These are phyloP conservation scores for Talaromyces thailandensis DNA, from an alignment of 495 filamentous ascomycete genomes.

Conservation along the genomic window DNA sequence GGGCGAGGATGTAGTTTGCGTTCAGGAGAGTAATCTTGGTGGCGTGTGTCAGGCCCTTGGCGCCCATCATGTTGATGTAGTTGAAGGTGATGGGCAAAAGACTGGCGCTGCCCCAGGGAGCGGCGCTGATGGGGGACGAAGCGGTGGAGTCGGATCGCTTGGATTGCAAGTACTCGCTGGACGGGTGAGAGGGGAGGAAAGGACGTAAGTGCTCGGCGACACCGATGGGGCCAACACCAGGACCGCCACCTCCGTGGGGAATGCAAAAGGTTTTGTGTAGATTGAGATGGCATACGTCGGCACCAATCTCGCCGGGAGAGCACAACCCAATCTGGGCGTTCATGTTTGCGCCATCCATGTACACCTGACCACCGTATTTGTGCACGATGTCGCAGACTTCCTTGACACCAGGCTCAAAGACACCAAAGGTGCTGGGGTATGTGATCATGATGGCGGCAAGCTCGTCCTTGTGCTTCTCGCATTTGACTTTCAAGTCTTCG, in stretches of 20 bases:
- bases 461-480: conserved; percentile 74
- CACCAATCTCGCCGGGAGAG: conserved; percentile 93
- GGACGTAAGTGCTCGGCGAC: conserved; percentile 73
- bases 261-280: conserved; percentile 99
- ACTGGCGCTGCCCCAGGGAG: conserved; percentile 84
- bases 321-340: conserved; percentile 97
- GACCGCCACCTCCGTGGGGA: conserved; percentile 92
- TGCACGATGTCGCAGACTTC: conserved; percentile 82
- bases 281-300: conserved; percentile 96
- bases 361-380: conserved; percentile 84
- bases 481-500: conserved; percentile 76
- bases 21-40: conserved; percentile 93
- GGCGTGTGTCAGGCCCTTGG: conserved; percentile 80
- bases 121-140: conserved; percentile 67
- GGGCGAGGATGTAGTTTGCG: conserved; percentile 94
- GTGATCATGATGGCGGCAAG: conserved; percentile 97
- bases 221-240: conserved; percentile 91
- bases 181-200: conserved; percentile 70
- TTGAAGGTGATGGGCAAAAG: conserved; percentile 97
- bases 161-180: conserved; percentile 43
- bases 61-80: conserved; percentile 97
- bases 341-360: conserved; percentile 99
- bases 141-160: conserved; percentile 47
- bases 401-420: conserved; percentile 90
- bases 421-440: conserved; percentile 93